Evolutionary conservation across 2,329 filamentous ascomycete genomes (phyloP).

Genomic region (Fusarium coffeatum): DNA sequence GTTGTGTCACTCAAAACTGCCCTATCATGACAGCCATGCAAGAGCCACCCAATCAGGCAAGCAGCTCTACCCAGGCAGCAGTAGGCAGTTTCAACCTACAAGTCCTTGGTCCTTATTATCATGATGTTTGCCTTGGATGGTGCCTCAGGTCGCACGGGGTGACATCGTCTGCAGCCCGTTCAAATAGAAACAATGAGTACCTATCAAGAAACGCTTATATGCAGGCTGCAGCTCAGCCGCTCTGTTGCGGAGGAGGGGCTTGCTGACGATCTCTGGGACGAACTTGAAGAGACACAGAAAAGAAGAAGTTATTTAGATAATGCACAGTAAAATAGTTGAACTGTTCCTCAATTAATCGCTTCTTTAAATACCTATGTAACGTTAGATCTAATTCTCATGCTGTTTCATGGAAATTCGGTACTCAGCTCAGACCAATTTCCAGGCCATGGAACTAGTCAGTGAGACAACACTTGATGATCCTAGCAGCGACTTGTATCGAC

Average conservation of each 20-base stretch:
- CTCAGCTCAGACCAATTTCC: not conserved
- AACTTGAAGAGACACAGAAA: not conserved
- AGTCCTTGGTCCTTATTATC: not conserved
- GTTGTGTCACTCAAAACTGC: not conserved
- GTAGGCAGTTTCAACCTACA: slow-evolving; percentile 1
- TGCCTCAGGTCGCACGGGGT: not conserved
- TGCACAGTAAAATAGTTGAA: not conserved
- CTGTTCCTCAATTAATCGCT: not conserved
- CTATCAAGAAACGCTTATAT: not conserved
- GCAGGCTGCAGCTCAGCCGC: slow-evolving; percentile 19
- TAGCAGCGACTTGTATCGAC: not conserved
- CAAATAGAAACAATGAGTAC: not conserved
- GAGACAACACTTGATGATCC: not conserved
- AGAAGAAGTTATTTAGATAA: not conserved
- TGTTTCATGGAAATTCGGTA: not conserved
- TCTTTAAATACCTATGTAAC: fast-evolving
- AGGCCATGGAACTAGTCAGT: not conserved
- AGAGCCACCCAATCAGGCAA: slow-evolving; percentile 5
- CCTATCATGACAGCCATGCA: not conserved
- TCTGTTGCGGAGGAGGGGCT: slow-evolving; percentile 2
- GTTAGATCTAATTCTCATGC: not conserved
- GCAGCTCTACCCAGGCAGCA: slow-evolving; percentile 34
- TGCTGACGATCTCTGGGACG: not conserved
- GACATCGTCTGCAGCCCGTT: not conserved
- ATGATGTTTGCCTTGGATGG: slow-evolving; percentile 10